A percentile compares a stretch with the other conserved stretches of the same genome.
Evolutionary conservation across 1,284 basidiomycete genomes (phyloP).

Genomic region (Marasmius sp.): DNA sequence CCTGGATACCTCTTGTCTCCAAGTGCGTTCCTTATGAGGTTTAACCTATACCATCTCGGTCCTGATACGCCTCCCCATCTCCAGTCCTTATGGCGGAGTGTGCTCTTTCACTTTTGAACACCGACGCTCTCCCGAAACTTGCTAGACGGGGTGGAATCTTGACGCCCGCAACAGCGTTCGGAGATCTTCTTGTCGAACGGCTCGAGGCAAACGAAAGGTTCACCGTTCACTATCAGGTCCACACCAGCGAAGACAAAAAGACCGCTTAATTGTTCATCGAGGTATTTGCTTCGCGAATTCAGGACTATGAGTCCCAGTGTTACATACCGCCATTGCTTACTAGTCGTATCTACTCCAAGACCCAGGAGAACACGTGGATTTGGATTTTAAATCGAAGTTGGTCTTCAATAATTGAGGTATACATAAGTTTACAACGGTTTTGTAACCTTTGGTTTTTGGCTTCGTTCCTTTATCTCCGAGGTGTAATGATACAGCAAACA

Average conservation of each 20-base stretch:
- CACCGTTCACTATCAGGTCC: conserved; percentile 2
- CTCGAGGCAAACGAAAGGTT: conserved; percentile 31
- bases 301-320: too few relatives aligned
- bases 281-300: neutral
- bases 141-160: conserved; percentile 71
- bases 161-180: conserved; percentile 78
- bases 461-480: neutral
- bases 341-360: too few relatives aligned
- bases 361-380: too few relatives aligned
- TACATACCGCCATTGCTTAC: too few relatives aligned
- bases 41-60: neutral
- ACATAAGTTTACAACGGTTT: neutral
- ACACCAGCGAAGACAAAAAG: neutral
- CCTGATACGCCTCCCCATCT: neutral
- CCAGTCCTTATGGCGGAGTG: conserved; percentile 76
- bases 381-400: neutral
- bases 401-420: neutral
- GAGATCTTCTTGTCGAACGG: conserved; percentile 67
- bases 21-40: conserved; percentile 36
- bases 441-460: neutral
- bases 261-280: neutral
- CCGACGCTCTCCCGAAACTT: conserved; percentile 53
- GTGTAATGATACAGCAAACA: neutral
- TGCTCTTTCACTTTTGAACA: conserved; percentile 66
- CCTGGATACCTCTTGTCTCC: conserved; percentile 76